Evolutionary conservation across 441 rosid genomes (phyloP), one percentile per base, ranked within the genome.

Genomic region (Pelargonium cotyledonis): DNA sequence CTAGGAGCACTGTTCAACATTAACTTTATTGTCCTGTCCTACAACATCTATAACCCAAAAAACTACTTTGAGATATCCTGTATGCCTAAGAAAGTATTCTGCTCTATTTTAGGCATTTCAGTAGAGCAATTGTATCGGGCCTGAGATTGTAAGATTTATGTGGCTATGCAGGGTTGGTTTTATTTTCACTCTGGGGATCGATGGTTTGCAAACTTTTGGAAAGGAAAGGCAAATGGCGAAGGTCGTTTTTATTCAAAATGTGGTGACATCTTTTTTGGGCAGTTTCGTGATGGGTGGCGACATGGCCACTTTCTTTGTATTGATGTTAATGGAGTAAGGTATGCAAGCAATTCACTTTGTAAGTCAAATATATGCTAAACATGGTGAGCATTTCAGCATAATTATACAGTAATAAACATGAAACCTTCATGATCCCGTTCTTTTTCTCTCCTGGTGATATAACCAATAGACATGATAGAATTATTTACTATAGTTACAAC

Each of bases 141-240:
- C 40, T 47, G 55, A 9, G 15, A n/a, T n/a, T 47, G 15, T 29
- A 2, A 6, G 29, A 6, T 10, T 10, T 15, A 58, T 19, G 63
- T 58, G 63, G 16, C 29, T 18, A 58, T 76, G 67, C 76, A 91
- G 95, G 97, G 99, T 14, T 91, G 99, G 97, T 91, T 89, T 76
- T 94, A 89, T 83, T 94, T 91, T 80, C 92, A 86, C 77, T 80
- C 84, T 35, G 97, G 96, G 2, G 96, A 94, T 70, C 73, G 96
- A 23, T 94, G 99, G 97, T 91, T 94, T 81, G 92, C 92, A 68
- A 91, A 91, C 84, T 94, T 91, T 79, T 94, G 99, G 97, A 94
- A 94, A 81, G 97, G 99, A 77, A 91, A 87, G 80, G 96, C 96
- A 55, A 86, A 86, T 63, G 99, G 97, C 1, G 92, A 94, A 81